Evolutionary conservation across 2,329 filamentous ascomycete genomes (phyloP).

Genomic region (Clonostachys byssicola): DNA sequence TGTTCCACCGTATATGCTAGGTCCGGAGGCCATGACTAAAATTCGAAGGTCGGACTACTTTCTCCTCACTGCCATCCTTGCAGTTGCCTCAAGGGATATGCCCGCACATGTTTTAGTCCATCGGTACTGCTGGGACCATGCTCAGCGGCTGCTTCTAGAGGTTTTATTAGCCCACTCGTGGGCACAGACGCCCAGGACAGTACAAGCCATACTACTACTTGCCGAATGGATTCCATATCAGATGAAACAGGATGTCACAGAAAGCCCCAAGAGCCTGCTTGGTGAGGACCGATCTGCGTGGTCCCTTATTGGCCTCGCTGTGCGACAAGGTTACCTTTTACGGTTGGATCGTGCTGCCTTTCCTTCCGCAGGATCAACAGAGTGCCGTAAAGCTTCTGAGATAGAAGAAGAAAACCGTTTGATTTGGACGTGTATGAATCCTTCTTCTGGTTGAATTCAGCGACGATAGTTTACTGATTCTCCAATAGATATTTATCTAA

Average conservation of each 20-base stretch:
- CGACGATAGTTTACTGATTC: too few species aligned
- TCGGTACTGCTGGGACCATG: conserved; percentile 8
- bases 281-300: conserved; percentile 6
- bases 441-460: background rate
- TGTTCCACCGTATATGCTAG: conserved; percentile 1
- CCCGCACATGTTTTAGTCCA: conserved; percentile 3
- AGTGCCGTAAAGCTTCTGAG: background rate
- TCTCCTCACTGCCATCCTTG: conserved; percentile 1
- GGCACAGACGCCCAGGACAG: conserved; percentile 5
- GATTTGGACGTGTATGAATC: conserved; percentile 2
- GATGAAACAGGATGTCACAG: conserved; percentile 2
- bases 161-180: conserved; percentile 6
- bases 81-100: conserved; percentile 2
- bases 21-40: background rate
- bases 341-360: conserved; percentile 4
- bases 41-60: conserved; percentile 2
- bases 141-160: conserved; percentile 5
- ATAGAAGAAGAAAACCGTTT: conserved; percentile 1
- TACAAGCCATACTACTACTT: conserved; percentile 5
- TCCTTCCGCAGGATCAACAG: background rate
- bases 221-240: conserved; percentile 8
- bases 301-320: conserved; percentile 8
- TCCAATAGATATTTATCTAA: conserved; percentile 1
- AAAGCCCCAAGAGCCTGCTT: conserved; percentile 4
- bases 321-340: conserved; percentile 7